These are phyloP conservation scores for Hondaea fermentalgiana DNA, from an alignment of 108 stramenopile species.

Conservation along the genomic window DNA sequence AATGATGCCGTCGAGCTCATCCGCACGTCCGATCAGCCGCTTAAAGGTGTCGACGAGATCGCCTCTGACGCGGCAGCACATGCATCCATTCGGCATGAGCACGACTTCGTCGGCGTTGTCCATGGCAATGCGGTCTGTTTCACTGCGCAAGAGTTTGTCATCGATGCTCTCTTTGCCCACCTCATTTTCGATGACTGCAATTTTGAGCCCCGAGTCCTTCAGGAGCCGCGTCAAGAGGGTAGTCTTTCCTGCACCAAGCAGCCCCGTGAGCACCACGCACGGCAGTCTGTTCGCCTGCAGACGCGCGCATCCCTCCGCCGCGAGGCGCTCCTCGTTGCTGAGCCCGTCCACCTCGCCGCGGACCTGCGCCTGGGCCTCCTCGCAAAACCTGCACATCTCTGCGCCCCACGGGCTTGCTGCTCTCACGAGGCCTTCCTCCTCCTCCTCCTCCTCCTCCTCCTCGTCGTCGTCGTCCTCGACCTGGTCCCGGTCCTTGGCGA, in stretches of 20 bases:
- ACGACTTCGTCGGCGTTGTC: slow-evolving; percentile 88
- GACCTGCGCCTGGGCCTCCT: background rate
- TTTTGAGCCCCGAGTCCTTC: slow-evolving; percentile 76
- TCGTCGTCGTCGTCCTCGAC: too few relatives aligned
- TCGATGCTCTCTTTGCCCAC: slow-evolving; percentile 70
- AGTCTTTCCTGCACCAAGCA: slow-evolving; percentile 84
- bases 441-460: too few relatives aligned
- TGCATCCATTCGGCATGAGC: slow-evolving; percentile 98
- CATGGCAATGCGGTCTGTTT: slow-evolving; percentile 51
- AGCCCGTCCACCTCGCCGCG: background rate
- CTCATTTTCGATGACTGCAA: slow-evolving; percentile 98
- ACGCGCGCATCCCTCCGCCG: background rate
- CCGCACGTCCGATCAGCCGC: slow-evolving; percentile 68
- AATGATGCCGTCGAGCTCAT: slow-evolving; percentile 83
- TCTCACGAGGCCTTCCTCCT: too few relatives aligned
- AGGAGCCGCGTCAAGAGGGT: slow-evolving; percentile 96
- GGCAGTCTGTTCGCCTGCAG: slow-evolving; percentile 32
- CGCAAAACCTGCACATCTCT: background rate
- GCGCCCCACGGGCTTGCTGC: background rate
- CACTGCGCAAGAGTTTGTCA: slow-evolving; percentile 2
- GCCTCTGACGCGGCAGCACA: slow-evolving; percentile 94
- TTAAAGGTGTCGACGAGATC: slow-evolving; percentile 90
- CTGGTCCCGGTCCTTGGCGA: too few relatives aligned
- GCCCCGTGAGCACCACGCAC: slow-evolving; percentile 47
- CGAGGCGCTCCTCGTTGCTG: background rate